phyloP scores from a whole-genome alignment of 1,284 basidiomycete species.

The Dichomitus squalens region DNA sequence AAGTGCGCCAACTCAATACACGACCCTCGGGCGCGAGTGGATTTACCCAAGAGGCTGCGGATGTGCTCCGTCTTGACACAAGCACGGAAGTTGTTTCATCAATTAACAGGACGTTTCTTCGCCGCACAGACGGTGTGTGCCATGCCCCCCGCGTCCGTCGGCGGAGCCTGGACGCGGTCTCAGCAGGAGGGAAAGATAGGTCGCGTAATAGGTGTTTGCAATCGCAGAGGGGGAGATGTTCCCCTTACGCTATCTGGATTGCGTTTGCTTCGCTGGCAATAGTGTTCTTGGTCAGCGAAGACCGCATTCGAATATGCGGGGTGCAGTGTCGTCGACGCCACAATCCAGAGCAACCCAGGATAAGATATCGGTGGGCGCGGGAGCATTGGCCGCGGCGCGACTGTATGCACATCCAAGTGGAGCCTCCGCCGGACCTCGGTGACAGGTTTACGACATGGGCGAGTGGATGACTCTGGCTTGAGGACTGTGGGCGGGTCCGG shows the following conservation, averaged over 20 bases:
- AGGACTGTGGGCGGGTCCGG: neutral
- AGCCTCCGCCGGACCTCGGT: constrained; percentile 1
- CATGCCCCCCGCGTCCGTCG: neutral
- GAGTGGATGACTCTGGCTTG: neutral
- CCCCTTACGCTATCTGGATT: neutral
- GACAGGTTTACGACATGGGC: constrained; percentile 5
- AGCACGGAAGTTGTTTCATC: neutral
- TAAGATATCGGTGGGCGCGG: neutral
- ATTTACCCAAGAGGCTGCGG: neutral
- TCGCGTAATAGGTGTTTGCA: neutral
- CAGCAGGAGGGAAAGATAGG: neutral
- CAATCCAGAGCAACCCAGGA: neutral
- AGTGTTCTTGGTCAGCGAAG: constrained; percentile 1
- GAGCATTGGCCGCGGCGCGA: neutral
- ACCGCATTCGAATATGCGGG: neutral
- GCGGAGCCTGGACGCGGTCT: neutral
- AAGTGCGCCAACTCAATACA: neutral
- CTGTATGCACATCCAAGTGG: neutral
- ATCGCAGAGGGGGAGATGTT: neutral
- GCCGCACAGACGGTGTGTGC: neutral
- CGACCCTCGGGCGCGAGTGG: neutral
- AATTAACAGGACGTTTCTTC: neutral
- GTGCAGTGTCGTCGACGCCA: neutral
- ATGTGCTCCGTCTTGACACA: neutral
- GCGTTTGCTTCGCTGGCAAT: neutral